Evolutionary conservation across 805 yeast genomes (phyloP).

Genomic region (Starmerella roubikii): DNA sequence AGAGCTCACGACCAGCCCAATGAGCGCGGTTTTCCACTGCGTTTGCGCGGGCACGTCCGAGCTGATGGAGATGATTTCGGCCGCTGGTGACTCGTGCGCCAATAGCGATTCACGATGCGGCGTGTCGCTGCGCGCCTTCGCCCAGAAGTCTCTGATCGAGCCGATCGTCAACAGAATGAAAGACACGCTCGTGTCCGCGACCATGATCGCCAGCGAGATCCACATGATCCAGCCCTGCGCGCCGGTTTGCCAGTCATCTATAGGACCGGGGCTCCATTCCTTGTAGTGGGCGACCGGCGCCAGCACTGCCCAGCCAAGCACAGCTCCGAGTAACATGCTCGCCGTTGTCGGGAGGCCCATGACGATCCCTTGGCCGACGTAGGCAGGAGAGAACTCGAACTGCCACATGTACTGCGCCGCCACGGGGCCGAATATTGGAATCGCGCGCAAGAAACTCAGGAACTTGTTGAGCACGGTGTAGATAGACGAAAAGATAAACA

Average conservation of each 20-base stretch:
- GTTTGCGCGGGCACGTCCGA: constrained; percentile 4
- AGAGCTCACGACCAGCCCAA: constrained; percentile 56
- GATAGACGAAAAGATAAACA: constrained; percentile 55
- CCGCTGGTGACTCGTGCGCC: no score
- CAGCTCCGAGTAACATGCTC: constrained; percentile 79
- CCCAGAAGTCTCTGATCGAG: constrained; percentile 1
- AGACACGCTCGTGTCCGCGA: constrained; percentile 75
- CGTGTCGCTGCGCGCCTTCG: not conserved
- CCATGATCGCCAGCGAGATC: constrained; percentile 88
- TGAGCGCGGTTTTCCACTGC: constrained; percentile 17
- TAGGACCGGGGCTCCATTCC: constrained; percentile 83
- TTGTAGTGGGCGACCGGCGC: constrained; percentile 59
- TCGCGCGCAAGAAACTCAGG: constrained; percentile 33
- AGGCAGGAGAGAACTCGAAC: constrained; percentile 93
- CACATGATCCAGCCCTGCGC: constrained; percentile 97
- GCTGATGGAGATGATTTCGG: not conserved
- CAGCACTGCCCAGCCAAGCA: constrained; percentile 85
- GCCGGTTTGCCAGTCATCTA: constrained; percentile 87
- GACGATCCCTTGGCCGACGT: constrained; percentile 92
- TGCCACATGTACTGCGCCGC: constrained; percentile 69
- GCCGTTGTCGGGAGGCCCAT: constrained; percentile 91
- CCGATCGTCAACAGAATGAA: constrained; percentile 29
- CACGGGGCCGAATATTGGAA: constrained; percentile 63
- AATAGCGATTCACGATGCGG: no score
- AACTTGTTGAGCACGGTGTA: constrained; percentile 66